These are phyloP conservation scores for Nadsonia fulvescens DNA, from an alignment of 805 yeast species.

Conservation along the genomic window DNA sequence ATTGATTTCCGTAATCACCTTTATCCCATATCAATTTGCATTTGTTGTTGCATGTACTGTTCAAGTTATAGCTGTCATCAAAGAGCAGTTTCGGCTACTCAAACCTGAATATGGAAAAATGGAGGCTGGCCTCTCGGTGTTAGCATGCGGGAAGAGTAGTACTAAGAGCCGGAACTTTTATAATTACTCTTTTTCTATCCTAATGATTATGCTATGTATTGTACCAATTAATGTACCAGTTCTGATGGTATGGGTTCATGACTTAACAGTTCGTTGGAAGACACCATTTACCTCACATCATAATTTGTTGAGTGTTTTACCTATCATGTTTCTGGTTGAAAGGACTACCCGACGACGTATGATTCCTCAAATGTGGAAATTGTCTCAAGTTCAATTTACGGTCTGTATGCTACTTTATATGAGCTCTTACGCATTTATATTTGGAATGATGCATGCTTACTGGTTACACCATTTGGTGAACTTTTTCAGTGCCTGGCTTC, in stretches of 20 bases:
- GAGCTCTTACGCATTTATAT: conserved; percentile 43
- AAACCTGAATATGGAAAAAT: conserved; percentile 2
- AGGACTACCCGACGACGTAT: conserved; percentile 29
- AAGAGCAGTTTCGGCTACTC: neutral
- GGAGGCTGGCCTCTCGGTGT: neutral
- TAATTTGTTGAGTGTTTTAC: conserved; percentile 61
- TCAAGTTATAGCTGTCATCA: conserved; percentile 34
- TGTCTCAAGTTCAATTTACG: conserved; percentile 14
- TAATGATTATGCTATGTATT: conserved; percentile 57
- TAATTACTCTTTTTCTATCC: conserved; percentile 43
- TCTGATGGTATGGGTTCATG: conserved; percentile 64
- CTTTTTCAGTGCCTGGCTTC: conserved; percentile 20
- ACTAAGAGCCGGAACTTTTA: conserved; percentile 17
- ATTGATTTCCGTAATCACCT: conserved; percentile 32
- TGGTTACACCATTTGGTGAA: conserved; percentile 71
- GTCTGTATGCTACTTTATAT: conserved; percentile 31
- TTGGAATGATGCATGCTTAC: conserved; percentile 67
- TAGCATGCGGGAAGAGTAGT: neutral
- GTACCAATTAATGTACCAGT: conserved; percentile 67
- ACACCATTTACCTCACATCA: conserved; percentile 81
- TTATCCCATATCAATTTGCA: conserved; percentile 70
- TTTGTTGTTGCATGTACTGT: conserved; percentile 40
- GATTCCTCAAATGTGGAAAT: conserved; percentile 23
- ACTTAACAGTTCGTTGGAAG: conserved; percentile 58
- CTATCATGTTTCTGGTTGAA: conserved; percentile 45